These are phyloP conservation scores for Pestalotiopsis sp. DNA, from an alignment of 2,329 filamentous ascomycete genomes.

Conservation along the genomic window DNA sequence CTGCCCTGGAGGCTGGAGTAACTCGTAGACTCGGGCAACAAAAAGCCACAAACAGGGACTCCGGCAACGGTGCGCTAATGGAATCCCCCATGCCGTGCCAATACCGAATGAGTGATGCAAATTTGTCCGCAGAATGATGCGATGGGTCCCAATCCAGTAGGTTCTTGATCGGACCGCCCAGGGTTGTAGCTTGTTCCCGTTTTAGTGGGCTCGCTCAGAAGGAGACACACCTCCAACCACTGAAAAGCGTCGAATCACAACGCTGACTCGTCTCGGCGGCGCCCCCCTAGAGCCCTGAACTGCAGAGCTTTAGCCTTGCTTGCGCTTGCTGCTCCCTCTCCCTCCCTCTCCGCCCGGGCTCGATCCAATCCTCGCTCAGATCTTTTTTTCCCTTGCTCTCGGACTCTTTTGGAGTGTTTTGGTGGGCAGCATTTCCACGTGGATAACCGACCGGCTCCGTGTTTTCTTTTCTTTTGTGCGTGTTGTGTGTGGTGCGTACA, in stretches of 20 bases:
- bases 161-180: constrained; percentile 2
- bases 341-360: constrained; percentile 2
- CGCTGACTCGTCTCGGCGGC: constrained; percentile 2
- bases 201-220: constrained; percentile 6
- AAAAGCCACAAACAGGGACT: background rate
- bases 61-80: constrained; percentile 8
- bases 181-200: background rate
- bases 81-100: background rate
- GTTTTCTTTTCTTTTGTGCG: background rate
- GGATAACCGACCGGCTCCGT: background rate
- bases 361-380: constrained; percentile 1
- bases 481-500: background rate
- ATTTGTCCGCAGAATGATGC: constrained; percentile 11
- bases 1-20: background rate
- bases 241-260: constrained; percentile 10
- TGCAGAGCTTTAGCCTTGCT: background rate
- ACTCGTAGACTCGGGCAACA: no score
- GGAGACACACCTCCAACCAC: background rate
- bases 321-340: background rate
- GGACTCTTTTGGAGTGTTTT: background rate
- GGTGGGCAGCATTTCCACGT: background rate
- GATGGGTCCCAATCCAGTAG: constrained; percentile 15
- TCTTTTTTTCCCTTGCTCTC: background rate
- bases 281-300: background rate
- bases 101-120: constrained; percentile 10